Percentiles rank a stretch among this genome's conserved stretches.
phyloP scores from a whole-genome alignment of 208 protist genomes.

The Leishmania gerbilli region DNA sequence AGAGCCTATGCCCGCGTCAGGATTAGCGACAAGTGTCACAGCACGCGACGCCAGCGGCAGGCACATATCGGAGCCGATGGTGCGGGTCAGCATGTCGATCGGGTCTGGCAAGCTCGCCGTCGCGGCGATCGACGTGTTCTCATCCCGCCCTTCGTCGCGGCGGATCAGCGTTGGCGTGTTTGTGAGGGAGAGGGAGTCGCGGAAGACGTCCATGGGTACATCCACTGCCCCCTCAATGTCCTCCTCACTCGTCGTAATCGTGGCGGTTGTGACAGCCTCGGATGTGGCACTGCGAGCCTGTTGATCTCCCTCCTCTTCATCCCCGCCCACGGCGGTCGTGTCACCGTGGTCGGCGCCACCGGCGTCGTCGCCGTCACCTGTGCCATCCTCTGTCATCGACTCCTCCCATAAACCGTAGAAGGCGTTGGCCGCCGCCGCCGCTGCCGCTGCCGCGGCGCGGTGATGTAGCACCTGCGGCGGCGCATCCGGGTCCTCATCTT shows the following conservation, averaged over 20 bases:
- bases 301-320: not conserved
- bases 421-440: not conserved
- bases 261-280: not conserved
- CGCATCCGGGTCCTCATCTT: constrained; percentile 23
- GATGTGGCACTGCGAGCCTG: not conserved
- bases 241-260: constrained; percentile 1
- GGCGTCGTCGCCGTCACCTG: not conserved
- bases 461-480: constrained; percentile 22
- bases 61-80: constrained; percentile 8
- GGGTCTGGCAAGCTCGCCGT: constrained; percentile 12
- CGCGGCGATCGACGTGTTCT: constrained; percentile 17
- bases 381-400: not conserved
- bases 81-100: constrained; percentile 12
- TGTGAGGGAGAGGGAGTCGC: constrained; percentile 25
- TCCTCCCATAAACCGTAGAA: not conserved
- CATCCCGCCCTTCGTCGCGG: constrained; percentile 3
- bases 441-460: not conserved
- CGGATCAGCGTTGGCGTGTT: constrained; percentile 24
- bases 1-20: not conserved
- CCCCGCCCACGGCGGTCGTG: not conserved
- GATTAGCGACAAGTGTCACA: not conserved
- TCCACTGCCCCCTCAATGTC: constrained; percentile 16
- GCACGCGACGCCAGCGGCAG: not conserved
- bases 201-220: constrained; percentile 28
- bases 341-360: not conserved